phyloP scores from a whole-genome alignment of 345 rosid genomes.

The Euphorbia lathyris region DNA sequence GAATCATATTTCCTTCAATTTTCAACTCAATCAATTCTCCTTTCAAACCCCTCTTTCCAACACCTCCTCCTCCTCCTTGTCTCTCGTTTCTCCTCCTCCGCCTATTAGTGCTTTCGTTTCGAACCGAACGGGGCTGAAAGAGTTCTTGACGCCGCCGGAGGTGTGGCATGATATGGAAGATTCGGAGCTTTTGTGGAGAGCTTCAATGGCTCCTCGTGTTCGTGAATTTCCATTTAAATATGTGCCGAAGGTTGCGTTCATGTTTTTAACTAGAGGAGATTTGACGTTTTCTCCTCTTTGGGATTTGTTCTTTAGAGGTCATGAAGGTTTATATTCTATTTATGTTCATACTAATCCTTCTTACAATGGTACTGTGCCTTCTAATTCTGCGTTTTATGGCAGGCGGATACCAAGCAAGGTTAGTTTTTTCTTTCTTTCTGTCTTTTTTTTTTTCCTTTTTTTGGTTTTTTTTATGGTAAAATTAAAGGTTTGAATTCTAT shows the following conservation, averaged over 20 bases:
- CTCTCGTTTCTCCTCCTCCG: constrained; percentile 7
- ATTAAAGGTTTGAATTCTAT: too few relatives aligned
- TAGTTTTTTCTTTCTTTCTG: not conserved
- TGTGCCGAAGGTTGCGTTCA: constrained; percentile 21
- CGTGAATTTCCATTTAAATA: constrained; percentile 1
- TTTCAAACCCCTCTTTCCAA: not conserved
- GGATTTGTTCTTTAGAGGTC: constrained; percentile 26
- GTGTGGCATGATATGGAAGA: constrained; percentile 19
- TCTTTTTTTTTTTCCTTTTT: not conserved
- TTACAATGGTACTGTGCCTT: constrained; percentile 11
- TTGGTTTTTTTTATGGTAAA: not conserved
- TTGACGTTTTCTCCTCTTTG: constrained; percentile 24
- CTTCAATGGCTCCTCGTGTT: constrained; percentile 22
- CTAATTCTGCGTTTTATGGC: constrained; percentile 14
- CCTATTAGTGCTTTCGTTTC: not conserved
- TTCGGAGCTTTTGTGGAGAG: constrained; percentile 25
- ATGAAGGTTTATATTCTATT: constrained; percentile 18
- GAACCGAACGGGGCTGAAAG: not conserved
- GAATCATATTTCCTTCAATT: constrained; percentile 33
- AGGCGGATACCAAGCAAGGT: constrained; percentile 30
- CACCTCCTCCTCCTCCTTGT: not conserved
- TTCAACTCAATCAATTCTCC: constrained; percentile 31
- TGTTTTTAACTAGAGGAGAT: constrained; percentile 15
- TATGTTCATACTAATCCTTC: constrained; percentile 19
- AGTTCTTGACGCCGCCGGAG: constrained; percentile 10